These are phyloP conservation scores for Daedalea quercina DNA, from an alignment of 768 basidiomycete species.

Conservation along the genomic window DNA sequence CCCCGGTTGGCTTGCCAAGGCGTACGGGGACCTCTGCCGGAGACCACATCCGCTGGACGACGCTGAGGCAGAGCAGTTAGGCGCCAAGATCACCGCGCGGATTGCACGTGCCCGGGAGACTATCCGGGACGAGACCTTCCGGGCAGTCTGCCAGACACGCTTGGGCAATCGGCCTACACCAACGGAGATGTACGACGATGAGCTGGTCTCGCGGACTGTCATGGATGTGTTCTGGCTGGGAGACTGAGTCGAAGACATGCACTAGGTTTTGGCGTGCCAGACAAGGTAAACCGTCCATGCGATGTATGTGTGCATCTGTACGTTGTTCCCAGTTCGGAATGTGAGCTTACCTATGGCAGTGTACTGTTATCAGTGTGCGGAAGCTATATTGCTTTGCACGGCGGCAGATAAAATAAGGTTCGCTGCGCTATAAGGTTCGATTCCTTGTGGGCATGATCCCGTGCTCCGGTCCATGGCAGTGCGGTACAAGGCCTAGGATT, in stretches of 20 bases:
- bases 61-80: slow-evolving; percentile 19
- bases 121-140: slow-evolving; percentile 15
- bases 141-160: slow-evolving; percentile 5
- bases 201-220: slow-evolving; percentile 14
- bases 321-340: not conserved
- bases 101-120: slow-evolving; percentile 20
- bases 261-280: not conserved
- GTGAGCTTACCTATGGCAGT: not conserved
- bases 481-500: too few species aligned
- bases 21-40: slow-evolving; percentile 18
- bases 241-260: not conserved
- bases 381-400: too few species aligned
- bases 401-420: not conserved
- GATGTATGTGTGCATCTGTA: not conserved
- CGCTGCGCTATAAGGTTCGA: not conserved
- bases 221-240: slow-evolving; percentile 13
- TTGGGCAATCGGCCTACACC: slow-evolving; percentile 9
- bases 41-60: slow-evolving; percentile 17
- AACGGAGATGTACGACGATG: slow-evolving; percentile 12
- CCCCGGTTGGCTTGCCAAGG: slow-evolving; percentile 17
- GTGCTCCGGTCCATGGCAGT: too few species aligned
- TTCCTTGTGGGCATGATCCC: too few species aligned
- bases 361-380: not conserved
- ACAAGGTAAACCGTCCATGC: not conserved
- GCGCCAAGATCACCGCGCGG: slow-evolving; percentile 14